Evolutionary conservation across 306 rosid species (phyloP), one percentile per base, ranked within the genome.

Genomic region (Abrus pulchellus): DNA sequence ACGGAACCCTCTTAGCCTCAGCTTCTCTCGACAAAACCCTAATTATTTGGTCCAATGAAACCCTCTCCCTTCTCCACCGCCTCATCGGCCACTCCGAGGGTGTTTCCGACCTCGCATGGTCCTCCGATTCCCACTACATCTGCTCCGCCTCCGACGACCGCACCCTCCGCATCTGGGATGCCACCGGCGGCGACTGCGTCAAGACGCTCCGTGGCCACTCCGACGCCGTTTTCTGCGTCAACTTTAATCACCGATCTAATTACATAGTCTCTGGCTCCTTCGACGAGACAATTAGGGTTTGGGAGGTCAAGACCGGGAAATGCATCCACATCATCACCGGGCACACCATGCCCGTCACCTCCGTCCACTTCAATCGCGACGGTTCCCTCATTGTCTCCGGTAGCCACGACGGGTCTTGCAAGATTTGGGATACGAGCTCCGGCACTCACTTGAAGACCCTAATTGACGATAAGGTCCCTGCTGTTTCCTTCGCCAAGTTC

Each of bases 61-160:
- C 87, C 34, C 74, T 89, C 80, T 36, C 96, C 50, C 90, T 87
- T 76, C 81, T 90, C 77, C 97, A 87, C 83, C 97, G 90, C 76
- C 96, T 95, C 9, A 20, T 38, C 28, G 98, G 93, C 53, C 97
- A 95, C 83, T 87, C 94, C 49, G 97, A 88, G 0, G 99, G 99
- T 47, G 48, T 95, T 77, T 86, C 90, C 81, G 94, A 95, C 86
- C 80, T 95, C 5, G 93, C 96, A 52, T 92, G 98, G 98, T 93
- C 98, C 44, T 95, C 93, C 56, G 98, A 95, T 57, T 93, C 99
- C 11, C 98, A 88, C 86, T 95, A 95, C 89, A 85, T 95, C 74
- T 95, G 99, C 84, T 93, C 99, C 50, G 95, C 98, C 82, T 93
- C 99, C 72, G 97, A 93, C 65, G 97, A 95, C 56, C 90, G 92